These are phyloP conservation scores for Ogataea minuta DNA, from an alignment of 805 yeast genomes.

Conservation along the genomic window DNA sequence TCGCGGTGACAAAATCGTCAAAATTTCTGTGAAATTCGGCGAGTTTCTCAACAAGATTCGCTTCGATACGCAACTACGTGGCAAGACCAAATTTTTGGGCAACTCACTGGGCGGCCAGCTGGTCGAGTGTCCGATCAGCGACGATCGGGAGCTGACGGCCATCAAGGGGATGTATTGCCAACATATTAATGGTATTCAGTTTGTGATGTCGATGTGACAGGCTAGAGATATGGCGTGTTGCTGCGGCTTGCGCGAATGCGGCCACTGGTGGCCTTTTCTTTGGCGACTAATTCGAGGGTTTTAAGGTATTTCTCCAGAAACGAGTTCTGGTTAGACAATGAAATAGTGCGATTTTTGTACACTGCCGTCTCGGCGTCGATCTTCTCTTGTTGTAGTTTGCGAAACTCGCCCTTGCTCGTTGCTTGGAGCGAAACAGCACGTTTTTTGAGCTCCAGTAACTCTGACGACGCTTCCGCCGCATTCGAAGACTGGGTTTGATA, in stretches of 20 bases:
- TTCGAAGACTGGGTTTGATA: constrained; percentile 46
- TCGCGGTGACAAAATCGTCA: constrained; percentile 14
- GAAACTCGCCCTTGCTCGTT: constrained; percentile 36
- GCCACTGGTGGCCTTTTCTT: constrained; percentile 24
- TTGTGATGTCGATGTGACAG: constrained; percentile 10
- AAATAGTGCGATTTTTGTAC: constrained; percentile 6
- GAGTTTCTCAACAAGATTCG: constrained; percentile 13
- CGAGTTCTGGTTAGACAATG: constrained; percentile 20
- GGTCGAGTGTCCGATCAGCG: constrained; percentile 9
- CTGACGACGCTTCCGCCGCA: constrained; percentile 45
- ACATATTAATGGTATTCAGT: constrained; percentile 20
- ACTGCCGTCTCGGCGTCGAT: constrained; percentile 17
- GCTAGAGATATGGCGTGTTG: constrained; percentile 24
- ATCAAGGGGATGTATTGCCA: constrained; percentile 18
- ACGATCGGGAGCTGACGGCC: constrained; percentile 16
- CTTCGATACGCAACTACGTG: constrained; percentile 11
- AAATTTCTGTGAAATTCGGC: constrained; percentile 14
- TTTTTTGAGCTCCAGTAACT: constrained; percentile 25
- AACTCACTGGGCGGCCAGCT: constrained; percentile 13
- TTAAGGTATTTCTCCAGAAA: constrained; percentile 28
- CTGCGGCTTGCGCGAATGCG: constrained; percentile 25
- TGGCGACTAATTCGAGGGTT: constrained; percentile 24
- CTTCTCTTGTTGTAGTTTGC: constrained; percentile 24
- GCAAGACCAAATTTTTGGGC: constrained; percentile 12
- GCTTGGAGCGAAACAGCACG: constrained; percentile 27